Evolutionary conservation across 257 asterid genomes (phyloP), one percentile per base, ranked within the genome.

Genomic region (Nicotiana benthamiana): DNA sequence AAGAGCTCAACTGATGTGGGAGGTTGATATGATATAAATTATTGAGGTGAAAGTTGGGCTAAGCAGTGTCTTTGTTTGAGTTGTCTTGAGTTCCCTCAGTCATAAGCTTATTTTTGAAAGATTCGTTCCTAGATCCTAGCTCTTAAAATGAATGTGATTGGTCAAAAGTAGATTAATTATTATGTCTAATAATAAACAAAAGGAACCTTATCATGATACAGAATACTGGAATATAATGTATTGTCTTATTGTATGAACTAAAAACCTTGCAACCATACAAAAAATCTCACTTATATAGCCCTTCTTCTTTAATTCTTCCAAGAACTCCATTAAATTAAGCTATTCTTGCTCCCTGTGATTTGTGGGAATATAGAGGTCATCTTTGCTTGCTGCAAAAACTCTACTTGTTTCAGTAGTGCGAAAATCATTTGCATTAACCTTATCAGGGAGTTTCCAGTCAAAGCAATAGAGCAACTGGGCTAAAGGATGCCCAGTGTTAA

Each of bases 401-500:
- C 82, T 57, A 7, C 61, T 51, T 24, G 27, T 51, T 60, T 80
- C 79, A 10, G 40, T 40, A 62, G 64, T 68, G 26, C 34, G 22
- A 12, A 80, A 20, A 2, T 80, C 79, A 6, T 40, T 17, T 4
- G 70, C 66, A 20, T 56, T 24, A 63, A 68, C 18, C 24, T 22
- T 51, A 32, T 74, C 13, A 0, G 81, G 48, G 40, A 79, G 81
- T 63, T 80, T 63, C 86, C 86, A 83, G 9, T 72, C 43, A 10
- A 83, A 83, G 26, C 18, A 46, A 53, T 72, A 83, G 4, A 83
- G 78, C 48, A 83, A 63, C 12, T 79, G 52, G 1, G 83, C 86
- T 22, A 83, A 52, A 26, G 68, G 83, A 15, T 60, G 80, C 51
- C 60, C 83, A 32, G 81, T 28, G 52, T 72, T 79, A 26, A 74